These are phyloP conservation scores for Lactarius hatsudake DNA, from an alignment of 768 basidiomycete genomes.

Conservation along the genomic window DNA sequence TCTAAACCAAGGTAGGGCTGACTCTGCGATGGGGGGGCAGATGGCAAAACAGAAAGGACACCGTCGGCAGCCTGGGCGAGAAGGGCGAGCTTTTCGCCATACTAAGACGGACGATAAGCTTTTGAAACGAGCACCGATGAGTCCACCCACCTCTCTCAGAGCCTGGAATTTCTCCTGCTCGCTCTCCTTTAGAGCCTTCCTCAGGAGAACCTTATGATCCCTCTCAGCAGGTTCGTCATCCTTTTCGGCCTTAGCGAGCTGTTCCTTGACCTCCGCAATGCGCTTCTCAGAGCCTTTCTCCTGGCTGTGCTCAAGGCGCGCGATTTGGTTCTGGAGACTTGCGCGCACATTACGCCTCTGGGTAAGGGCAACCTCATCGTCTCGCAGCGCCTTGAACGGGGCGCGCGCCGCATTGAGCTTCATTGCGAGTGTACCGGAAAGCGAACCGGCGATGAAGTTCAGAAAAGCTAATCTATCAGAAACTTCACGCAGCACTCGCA, in stretches of 20 bases:
- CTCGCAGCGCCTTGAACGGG: constrained; percentile 68
- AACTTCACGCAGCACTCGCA: constrained; percentile 36
- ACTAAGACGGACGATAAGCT: constrained; percentile 42
- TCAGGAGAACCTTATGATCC: constrained; percentile 67
- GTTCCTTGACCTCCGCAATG: constrained; percentile 65
- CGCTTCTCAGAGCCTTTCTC: constrained; percentile 64
- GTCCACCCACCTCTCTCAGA: constrained; percentile 59
- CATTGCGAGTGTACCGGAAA: constrained; percentile 56
- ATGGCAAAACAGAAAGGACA: constrained; percentile 60
- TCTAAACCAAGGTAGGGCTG: constrained; percentile 61
- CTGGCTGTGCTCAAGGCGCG: constrained; percentile 62
- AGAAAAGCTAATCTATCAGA: constrained; percentile 80
- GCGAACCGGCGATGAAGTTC: constrained; percentile 71
- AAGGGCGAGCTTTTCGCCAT: constrained; percentile 75
- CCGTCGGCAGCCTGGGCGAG: constrained; percentile 68
- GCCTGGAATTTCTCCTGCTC: constrained; percentile 80
- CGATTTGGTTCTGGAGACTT: constrained; percentile 57
- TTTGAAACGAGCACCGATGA: neutral
- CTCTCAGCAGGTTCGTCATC: constrained; percentile 67
- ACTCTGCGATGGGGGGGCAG: constrained; percentile 56
- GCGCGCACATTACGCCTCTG: constrained; percentile 64
- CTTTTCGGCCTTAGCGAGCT: constrained; percentile 60
- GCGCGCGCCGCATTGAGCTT: constrained; percentile 63
- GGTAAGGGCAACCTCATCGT: constrained; percentile 58
- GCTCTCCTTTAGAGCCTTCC: constrained; percentile 73